phyloP scores from a whole-genome alignment of 805 yeast species.

The Ogataea zsoltii region DNA sequence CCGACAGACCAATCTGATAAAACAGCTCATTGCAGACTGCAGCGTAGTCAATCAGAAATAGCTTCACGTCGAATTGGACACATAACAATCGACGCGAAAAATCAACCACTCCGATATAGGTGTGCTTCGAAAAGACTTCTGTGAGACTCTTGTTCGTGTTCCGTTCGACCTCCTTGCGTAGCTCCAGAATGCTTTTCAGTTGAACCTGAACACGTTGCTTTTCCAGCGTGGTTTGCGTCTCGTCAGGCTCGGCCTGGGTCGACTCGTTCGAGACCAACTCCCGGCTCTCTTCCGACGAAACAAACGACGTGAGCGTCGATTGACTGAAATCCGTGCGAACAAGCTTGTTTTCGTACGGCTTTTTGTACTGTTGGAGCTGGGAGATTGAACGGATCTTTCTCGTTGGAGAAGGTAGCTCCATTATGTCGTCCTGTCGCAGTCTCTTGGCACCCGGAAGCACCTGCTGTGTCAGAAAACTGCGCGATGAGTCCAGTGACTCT shows the following conservation, averaged over 20 bases:
- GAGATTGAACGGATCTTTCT: slow-evolving; percentile 10
- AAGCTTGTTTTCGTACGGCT: slow-evolving; percentile 60
- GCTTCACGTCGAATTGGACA: slow-evolving; percentile 78
- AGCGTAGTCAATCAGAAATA: slow-evolving; percentile 80
- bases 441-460: slow-evolving; percentile 43
- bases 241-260: not conserved
- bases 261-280: not conserved
- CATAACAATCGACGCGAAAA: slow-evolving; percentile 67
- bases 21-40: slow-evolving; percentile 66
- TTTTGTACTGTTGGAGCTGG: slow-evolving; percentile 24
- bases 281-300: slow-evolving; percentile 11
- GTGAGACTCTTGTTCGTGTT: slow-evolving; percentile 56
- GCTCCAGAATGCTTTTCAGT: slow-evolving; percentile 57
- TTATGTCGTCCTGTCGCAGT: slow-evolving; percentile 16
- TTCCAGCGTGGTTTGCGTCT: not conserved
- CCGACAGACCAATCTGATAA: slow-evolving; percentile 76
- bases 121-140: slow-evolving; percentile 63
- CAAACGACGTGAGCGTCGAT: slow-evolving; percentile 46
- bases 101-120: slow-evolving; percentile 84
- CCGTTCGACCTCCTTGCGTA: slow-evolving; percentile 52
- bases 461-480: slow-evolving; percentile 69
- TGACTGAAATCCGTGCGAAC: slow-evolving; percentile 75
- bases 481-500: slow-evolving; percentile 59
- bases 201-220: slow-evolving; percentile 42
- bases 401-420: slow-evolving; percentile 13